These are phyloP conservation scores for Oleoguttula mirabilis DNA, from an alignment of 495 filamentous ascomycete genomes.

Conservation along the genomic window DNA sequence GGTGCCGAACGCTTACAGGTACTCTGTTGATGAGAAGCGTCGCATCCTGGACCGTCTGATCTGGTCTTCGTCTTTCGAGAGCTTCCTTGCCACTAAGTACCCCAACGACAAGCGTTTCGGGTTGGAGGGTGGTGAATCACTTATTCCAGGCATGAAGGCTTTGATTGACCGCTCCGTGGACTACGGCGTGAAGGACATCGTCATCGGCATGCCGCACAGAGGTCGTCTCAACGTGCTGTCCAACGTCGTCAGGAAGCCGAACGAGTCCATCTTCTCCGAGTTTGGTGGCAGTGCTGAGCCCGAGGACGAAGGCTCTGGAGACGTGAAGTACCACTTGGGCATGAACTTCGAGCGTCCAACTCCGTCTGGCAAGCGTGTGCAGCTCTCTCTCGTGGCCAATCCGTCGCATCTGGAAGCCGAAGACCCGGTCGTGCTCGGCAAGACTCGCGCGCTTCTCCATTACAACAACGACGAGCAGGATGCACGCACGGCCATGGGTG, in stretches of 20 bases:
- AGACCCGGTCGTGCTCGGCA: conserved; percentile 93
- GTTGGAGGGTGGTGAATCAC: conserved; percentile 87
- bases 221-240: conserved; percentile 94
- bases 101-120: conserved; percentile 99
- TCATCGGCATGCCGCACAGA: conserved; percentile 99
- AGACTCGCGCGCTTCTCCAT: conserved; percentile 95
- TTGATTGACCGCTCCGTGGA: conserved; percentile 96
- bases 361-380: conserved; percentile 94
- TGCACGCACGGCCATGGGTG: conserved; percentile 83
- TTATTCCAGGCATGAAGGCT: conserved; percentile 98
- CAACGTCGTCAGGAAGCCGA: conserved; percentile 97
- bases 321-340: conserved; percentile 98
- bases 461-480: conserved; percentile 92
- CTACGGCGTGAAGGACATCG: conserved; percentile 95
- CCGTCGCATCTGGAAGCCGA: conserved; percentile 97
- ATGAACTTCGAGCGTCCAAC: conserved; percentile 99
- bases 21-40: conserved; percentile 93
- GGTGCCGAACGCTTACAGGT: conserved; percentile 86
- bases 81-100: conserved; percentile 90
- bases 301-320: conserved; percentile 89
- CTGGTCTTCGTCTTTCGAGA: conserved; percentile 94
- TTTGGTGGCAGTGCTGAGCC: conserved; percentile 83
- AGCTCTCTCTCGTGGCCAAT: conserved; percentile 95
- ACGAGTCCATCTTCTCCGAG: conserved; percentile 98
- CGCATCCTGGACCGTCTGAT: conserved; percentile 94